A percentile compares a stretch with the other conserved stretches of the same genome.
Conservation (phyloP, 495 filamentous ascomycete species). For the Penicillium canariense region DNA sequence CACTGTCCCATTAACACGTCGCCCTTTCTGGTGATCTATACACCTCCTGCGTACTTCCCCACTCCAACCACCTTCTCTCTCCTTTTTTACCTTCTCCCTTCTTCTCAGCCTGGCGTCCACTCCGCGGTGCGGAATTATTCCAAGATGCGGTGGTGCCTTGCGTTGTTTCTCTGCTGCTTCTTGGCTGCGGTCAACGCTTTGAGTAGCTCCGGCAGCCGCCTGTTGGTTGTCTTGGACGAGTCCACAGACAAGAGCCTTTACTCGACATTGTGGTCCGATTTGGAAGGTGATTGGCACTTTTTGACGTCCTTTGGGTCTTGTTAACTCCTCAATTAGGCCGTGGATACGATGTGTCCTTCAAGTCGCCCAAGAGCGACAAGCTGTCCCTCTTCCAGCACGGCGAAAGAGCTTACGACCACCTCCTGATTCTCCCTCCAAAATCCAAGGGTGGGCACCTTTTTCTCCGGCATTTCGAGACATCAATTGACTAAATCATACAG, state of each 20-base stretch:
- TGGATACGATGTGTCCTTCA: conserved; percentile 75
- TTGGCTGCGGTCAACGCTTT: conserved; percentile 66
- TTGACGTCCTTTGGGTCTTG: not conserved
- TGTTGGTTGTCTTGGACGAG: conserved; percentile 88
- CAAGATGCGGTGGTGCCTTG: conserved; percentile 75
- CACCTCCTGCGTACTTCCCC: conserved; percentile 13
- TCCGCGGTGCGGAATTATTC: conserved; percentile 42
- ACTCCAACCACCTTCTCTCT: conserved; percentile 19
- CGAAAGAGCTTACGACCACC: conserved; percentile 85
- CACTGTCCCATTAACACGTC: conserved; percentile 49
- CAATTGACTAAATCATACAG: conserved; percentile 46
- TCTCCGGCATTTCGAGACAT: not conserved
- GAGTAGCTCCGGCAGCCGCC: conserved; percentile 74
- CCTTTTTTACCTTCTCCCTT: not conserved
- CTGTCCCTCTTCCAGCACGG: conserved; percentile 84
- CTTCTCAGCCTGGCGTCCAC: conserved; percentile 20
- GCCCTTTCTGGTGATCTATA: conserved; percentile 38
- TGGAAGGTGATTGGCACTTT: conserved; percentile 61
- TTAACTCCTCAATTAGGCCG: conserved; percentile 47
- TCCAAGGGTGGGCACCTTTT: conserved; percentile 66
- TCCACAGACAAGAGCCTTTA: conserved; percentile 72
- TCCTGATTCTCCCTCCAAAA: conserved; percentile 82
- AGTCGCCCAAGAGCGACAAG: conserved; percentile 81
- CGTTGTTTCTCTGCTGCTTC: conserved; percentile 63
- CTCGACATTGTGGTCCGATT: conserved; percentile 76